Evolutionary conservation across 2,329 filamentous ascomycete genomes (phyloP).

Genomic region (Ophiostoma sp.): DNA sequence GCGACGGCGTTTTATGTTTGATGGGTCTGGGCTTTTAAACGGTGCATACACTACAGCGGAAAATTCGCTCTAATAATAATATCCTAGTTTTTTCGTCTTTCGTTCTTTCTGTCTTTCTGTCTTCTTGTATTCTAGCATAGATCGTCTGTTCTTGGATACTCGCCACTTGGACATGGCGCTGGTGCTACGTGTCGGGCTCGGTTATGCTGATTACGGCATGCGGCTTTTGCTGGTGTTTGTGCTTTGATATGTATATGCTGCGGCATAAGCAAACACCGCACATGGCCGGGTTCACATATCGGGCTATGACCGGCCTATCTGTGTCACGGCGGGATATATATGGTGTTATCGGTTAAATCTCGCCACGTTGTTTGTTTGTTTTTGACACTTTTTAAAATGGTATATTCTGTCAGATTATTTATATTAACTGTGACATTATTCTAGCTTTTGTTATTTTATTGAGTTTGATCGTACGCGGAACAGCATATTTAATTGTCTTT

Average conservation of each 20-base stretch:
- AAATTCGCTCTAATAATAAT: slow-evolving; percentile 8
- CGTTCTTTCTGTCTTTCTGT: no score
- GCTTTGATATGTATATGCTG: not conserved
- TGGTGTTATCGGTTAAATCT: not conserved
- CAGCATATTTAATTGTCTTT: no score
- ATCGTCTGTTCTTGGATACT: not conserved
- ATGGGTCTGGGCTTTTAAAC: slow-evolving; percentile 15
- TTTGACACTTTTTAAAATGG: not conserved
- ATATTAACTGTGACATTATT: no score
- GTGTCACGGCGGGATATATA: not conserved
- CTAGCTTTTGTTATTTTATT: no score
- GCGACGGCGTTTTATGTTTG: slow-evolving; percentile 21
- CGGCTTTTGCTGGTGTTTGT: not conserved
- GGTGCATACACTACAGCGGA: slow-evolving; percentile 13
- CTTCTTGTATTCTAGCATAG: not conserved
- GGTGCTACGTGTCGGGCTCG: not conserved
- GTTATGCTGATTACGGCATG: not conserved
- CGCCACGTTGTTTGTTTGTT: not conserved
- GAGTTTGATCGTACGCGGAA: no score
- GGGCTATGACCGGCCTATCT: not conserved
- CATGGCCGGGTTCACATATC: not conserved
- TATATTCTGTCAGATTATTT: not conserved
- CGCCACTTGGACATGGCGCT: not conserved
- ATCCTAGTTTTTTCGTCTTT: not conserved
- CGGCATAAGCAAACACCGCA: not conserved